Evolutionary conservation across 371 early-diverging fungal genomes (phyloP).

Genomic region (Sporodiniella umbellata): DNA sequence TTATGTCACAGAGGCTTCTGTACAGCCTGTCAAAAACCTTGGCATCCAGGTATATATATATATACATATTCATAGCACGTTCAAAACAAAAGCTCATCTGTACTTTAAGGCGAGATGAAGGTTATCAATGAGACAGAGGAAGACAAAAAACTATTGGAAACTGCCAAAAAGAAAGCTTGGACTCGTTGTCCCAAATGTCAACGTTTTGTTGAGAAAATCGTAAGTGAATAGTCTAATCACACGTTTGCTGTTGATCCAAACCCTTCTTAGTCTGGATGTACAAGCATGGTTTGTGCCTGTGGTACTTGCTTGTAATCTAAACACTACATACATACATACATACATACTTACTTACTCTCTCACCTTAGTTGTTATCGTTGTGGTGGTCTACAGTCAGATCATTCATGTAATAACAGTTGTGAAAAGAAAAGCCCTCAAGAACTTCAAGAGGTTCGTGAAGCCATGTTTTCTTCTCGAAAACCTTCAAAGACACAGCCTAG

Average conservation of each 20-base stretch:
- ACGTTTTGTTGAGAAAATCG: slow-evolving; percentile 8
- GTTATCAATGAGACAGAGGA: slow-evolving; percentile 8
- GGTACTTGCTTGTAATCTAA: slow-evolving; percentile 15
- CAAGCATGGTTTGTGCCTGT: slow-evolving; percentile 9
- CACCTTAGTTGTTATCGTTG: slow-evolving; percentile 19
- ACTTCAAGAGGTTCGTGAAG: background rate
- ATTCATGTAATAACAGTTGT: slow-evolving; percentile 6
- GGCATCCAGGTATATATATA: slow-evolving; percentile 32
- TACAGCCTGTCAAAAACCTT: slow-evolving; percentile 10
- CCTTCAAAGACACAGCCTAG: too few relatives aligned
- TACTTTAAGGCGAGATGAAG: slow-evolving; percentile 6
- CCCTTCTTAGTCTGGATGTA: slow-evolving; percentile 12
- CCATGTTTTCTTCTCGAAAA: too few relatives aligned
- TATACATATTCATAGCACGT: too few relatives aligned
- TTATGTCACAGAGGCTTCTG: slow-evolving; percentile 20
- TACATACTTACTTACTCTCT: background rate
- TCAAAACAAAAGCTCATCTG: too few relatives aligned
- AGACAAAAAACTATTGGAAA: background rate
- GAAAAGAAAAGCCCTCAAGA: background rate
- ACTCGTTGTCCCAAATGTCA: slow-evolving; percentile 16
- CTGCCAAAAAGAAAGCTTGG: slow-evolving; percentile 7
- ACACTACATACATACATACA: too few relatives aligned
- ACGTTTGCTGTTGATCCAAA: too few relatives aligned
- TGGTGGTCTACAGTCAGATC: slow-evolving; percentile 5
- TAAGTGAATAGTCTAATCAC: too few relatives aligned